Evolutionary conservation across 345 rosid species (phyloP).

Genomic region (Adansonia digitata): DNA sequence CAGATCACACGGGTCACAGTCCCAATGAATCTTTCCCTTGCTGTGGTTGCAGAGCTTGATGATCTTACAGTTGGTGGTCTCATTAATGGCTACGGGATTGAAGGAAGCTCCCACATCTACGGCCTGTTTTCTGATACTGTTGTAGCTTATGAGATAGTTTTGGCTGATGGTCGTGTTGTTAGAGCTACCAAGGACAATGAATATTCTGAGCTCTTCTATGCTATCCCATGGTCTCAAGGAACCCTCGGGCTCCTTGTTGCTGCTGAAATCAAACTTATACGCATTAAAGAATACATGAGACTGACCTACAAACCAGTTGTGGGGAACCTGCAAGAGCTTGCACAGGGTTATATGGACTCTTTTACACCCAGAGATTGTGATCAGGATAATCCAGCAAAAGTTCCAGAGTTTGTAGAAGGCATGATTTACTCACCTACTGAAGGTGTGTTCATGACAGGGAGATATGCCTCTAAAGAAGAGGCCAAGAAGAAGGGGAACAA

Average conservation of each 20-base stretch:
- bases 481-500: conserved; percentile 85
- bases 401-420: conserved; percentile 90
- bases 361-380: conserved; percentile 86
- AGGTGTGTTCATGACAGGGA: conserved; percentile 93
- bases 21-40: conserved; percentile 90
- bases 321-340: conserved; percentile 62
- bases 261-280: conserved; percentile 86
- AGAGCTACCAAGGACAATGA: conserved; percentile 91
- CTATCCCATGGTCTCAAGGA: conserved; percentile 96
- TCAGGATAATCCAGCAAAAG: conserved; percentile 60
- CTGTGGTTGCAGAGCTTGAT: conserved; percentile 97
- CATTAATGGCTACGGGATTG: conserved; percentile 95
- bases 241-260: conserved; percentile 87
- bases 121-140: conserved; percentile 94
- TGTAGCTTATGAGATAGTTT: conserved; percentile 86
- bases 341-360: conserved; percentile 81
- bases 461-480: conserved; percentile 82
- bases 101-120: conserved; percentile 92
- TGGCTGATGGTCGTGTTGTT: conserved; percentile 76
- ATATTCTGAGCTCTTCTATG: conserved; percentile 80
- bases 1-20: conserved; percentile 76
- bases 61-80: conserved; percentile 97
- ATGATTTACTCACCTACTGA: conserved; percentile 66
- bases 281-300: conserved; percentile 84
- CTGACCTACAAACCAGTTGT: conserved; percentile 77